Evolutionary conservation across 495 filamentous ascomycete species (phyloP), one percentile per base, ranked within the genome.

Genomic region (Talaromyces wortmannii): DNA sequence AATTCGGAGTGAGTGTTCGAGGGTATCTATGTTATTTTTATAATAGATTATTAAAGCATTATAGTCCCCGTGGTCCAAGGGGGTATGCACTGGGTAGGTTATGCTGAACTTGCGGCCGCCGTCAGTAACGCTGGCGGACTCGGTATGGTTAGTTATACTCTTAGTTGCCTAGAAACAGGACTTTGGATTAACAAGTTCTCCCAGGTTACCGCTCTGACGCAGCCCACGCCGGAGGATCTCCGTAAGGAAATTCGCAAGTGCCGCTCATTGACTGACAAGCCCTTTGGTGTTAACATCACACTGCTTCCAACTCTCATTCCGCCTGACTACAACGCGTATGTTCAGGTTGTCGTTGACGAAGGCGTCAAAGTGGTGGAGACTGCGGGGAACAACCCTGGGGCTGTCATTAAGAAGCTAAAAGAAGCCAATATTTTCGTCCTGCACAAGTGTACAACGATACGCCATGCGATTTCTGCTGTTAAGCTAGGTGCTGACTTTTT

Each of bases 401-500:
- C 91, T 13, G 86, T 98, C 36, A 97, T 98, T 72, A 71, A 81
- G 67, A 81, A 91, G 73, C 79, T 98, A 53, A 98, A 98, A 76
- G 78, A 80, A 50, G 89, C 84, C 31, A 82, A 81, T 31, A 83
- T 75, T 61, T 90, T 81, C 53, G 83, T 98, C 61, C 79, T 98
- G 48, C 94, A 98, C 78, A 98, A 98, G 74, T 98, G 94, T 76
- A 98, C 94, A 18, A 96, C 92, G 1, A 92, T 98, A 69, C 77
- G 92, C 15, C 94, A 98, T 63, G 94, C 94, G 32, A 85, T 91
- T 68, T 88, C 85, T 43, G 94, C 94, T 44, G 82, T 96, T 57
- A 96, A 95, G 72, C 85, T 97, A 33, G 94, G 94, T 52, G 94
- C 96, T 0, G 94, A 98, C 69, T 98, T 98, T 72, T 74, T 98